Conservation (phyloP, 768 basidiomycete species). For the Fomitopsis pulvina region DNA sequence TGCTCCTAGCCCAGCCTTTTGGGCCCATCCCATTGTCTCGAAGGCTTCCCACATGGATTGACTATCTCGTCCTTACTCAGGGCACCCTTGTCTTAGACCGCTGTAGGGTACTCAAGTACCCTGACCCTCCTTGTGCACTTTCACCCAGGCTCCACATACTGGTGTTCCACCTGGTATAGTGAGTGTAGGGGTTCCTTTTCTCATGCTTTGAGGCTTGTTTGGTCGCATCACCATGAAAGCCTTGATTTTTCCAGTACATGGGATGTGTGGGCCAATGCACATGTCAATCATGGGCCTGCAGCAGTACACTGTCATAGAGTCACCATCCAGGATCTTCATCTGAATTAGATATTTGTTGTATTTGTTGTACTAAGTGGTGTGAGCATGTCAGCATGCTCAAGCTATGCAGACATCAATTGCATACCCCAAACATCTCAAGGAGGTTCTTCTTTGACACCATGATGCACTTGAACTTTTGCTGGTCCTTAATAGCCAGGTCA, state of each 20-base stretch:
- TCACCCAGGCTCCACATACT: too few species aligned
- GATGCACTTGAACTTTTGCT: conserved; percentile 93
- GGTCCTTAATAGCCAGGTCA: conserved; percentile 88
- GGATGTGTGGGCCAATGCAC: conserved; percentile 95
- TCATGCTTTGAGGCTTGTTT: too few species aligned
- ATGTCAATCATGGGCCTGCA: conserved; percentile 99
- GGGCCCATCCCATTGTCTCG: too few species aligned
- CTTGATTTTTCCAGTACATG: conserved; percentile 97
- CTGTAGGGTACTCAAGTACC: too few species aligned
- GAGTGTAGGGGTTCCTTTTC: too few species aligned
- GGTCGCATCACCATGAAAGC: conserved; percentile 95
- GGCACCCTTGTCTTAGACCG: too few species aligned
- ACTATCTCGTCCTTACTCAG: too few species aligned
- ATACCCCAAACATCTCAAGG: conserved; percentile 90
- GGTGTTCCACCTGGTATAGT: too few species aligned
- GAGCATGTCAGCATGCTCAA: conserved; percentile 4
- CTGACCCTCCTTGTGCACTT: too few species aligned
- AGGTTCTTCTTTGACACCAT: conserved; percentile 93
- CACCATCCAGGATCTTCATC: conserved; percentile 92
- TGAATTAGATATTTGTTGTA: conserved; percentile 96
- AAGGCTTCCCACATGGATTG: too few species aligned
- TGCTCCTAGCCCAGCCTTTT: too few species aligned
- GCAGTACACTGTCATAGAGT: conserved; percentile 95
- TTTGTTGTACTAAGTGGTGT: conserved; percentile 78
- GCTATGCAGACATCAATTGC: background rate